Base-by-base conservation (phyloP, 129 eudicot species). In the Pseudognaphalium luteoalbum region DNA sequence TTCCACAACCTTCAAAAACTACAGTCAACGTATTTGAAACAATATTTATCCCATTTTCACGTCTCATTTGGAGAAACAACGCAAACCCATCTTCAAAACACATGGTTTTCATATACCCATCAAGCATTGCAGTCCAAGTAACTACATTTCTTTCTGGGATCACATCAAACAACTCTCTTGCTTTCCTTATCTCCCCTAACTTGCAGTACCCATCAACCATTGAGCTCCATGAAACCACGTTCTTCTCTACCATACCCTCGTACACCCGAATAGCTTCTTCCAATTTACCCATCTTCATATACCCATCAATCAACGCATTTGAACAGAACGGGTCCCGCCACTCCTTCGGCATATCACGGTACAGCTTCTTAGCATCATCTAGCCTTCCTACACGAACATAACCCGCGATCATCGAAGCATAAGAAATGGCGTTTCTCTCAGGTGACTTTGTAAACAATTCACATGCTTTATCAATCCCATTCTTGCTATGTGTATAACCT, bases 201-300 rank as follows among this genome's bases (percentile, higher is more conserved):
- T 86, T 87, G 70, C 97, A 89, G 58, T 81, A 92, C 69, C 98
- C 98, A 72, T 89, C 88, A 71, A 89, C 85, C 93, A 92, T 89
- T 1, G 88, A 83, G 85, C 94, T 92, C 88, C 90, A 92, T 37
- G 97, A 84, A 66, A 92, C 93, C 19, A 89, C 88, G 69, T 92
- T 88, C 7, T 85, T 92, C 84, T 76, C 86, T 78, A 29, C 80
- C 93, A 87, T 92, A 1, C 86, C 76, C 30, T 85, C 79, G 35
- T 89, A 92, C 71, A 92, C 68, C 74, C 47, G 37, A 77, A 84
- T 81, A 4, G 91, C 96, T 34, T 78, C 84, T 42, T 86, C 85
- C 47, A 89, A 47, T 52, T 73, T 77, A 4, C 93, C 92, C 41
- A 12, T 69, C 66, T 83, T 92, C 68, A 92, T 73, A 69, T 87